These are phyloP conservation scores for Schwanniomyces polymorphus DNA, from an alignment of 805 yeast genomes.

Conservation along the genomic window DNA sequence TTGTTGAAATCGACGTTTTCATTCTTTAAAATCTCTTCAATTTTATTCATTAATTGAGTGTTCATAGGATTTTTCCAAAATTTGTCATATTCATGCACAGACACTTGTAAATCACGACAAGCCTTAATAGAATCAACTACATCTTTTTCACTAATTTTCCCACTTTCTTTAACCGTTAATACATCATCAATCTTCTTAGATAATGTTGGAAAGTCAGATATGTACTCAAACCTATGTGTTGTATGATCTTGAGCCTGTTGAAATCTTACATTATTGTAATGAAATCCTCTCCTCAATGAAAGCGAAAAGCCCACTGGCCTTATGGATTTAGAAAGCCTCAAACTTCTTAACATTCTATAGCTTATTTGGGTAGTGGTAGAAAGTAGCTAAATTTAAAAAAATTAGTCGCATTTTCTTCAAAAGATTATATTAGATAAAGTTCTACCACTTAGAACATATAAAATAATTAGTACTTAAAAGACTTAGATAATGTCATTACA, in stretches of 20 bases:
- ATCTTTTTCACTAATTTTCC: conserved; percentile 2
- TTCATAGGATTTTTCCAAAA: conserved; percentile 21
- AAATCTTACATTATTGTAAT: not conserved
- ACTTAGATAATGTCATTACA: too few relatives aligned
- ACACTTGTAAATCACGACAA: conserved; percentile 19
- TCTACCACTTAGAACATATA: too few relatives aligned
- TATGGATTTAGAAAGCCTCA: not conserved
- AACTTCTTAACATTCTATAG: not conserved
- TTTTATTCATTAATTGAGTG: conserved; percentile 16
- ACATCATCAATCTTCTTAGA: not conserved
- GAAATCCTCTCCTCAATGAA: not conserved
- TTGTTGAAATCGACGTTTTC: conserved; percentile 19
- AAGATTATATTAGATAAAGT: too few relatives aligned
- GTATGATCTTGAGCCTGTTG: not conserved
- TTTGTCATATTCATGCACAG: conserved; percentile 19
- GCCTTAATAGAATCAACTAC: conserved; percentile 21
- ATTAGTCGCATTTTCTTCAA: not conserved
- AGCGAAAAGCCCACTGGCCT: not conserved
- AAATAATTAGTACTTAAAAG: too few relatives aligned
- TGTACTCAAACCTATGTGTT: not conserved
- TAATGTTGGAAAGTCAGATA: conserved; percentile 1
- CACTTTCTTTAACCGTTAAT: not conserved
- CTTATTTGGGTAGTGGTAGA: not conserved
- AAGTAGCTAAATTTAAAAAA: not conserved
- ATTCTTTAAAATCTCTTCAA: conserved; percentile 19